Evolutionary conservation across 176 grass and related monocot species (phyloP).

Genomic region (Triticum timopheevii): DNA sequence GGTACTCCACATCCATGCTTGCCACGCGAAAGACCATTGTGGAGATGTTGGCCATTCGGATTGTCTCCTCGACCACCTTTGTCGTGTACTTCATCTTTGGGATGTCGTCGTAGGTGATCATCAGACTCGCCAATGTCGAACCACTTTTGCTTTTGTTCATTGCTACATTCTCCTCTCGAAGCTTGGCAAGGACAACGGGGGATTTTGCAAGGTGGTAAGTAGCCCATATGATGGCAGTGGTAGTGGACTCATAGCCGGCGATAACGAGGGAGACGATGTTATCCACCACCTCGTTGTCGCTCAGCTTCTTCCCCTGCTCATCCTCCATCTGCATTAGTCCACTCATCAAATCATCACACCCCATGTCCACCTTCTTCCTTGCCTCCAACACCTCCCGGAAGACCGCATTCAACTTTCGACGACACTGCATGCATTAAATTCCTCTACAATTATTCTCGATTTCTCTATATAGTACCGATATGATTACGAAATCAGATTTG

Average conservation of each 20-base stretch:
- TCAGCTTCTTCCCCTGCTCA: conserved; percentile 28
- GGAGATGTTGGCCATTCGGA: neutral
- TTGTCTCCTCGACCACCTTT: neutral
- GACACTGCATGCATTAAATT: neutral
- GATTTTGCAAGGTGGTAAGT: conserved; percentile 23
- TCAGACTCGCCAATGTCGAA: neutral
- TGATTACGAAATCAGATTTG: too few species aligned
- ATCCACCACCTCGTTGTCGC: conserved; percentile 29
- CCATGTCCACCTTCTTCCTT: neutral
- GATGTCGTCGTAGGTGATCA: neutral
- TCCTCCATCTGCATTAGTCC: conserved; percentile 40
- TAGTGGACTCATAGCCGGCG: conserved; percentile 32
- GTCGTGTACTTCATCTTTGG: neutral
- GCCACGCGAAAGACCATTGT: neutral
- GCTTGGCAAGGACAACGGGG: neutral
- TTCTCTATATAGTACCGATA: too few species aligned
- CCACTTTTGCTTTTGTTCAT: neutral
- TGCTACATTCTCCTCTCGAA: neutral
- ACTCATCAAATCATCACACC: conserved; percentile 6
- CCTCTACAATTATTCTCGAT: too few species aligned
- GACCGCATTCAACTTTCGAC: conserved; percentile 8
- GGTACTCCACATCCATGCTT: conserved; percentile 29
- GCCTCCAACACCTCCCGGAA: conserved; percentile 31
- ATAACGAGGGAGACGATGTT: conserved; percentile 35
- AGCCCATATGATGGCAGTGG: conserved; percentile 30